phyloP scores from a whole-genome alignment of 805 yeast species.

The Starmerella etchellsii region DNA sequence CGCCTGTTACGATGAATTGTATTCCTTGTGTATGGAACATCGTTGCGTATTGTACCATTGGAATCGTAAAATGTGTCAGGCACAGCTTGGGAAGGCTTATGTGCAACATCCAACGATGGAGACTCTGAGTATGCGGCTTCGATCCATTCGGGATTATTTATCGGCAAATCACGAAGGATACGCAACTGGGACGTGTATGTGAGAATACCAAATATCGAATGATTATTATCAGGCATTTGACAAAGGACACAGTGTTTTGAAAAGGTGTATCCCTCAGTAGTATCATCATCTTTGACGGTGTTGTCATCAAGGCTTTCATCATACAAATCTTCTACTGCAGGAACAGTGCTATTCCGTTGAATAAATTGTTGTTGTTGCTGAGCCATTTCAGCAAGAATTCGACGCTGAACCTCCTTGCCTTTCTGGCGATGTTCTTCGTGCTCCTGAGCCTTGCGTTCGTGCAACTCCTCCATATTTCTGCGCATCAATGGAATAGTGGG shows the following conservation, averaged over 20 bases:
- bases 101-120: constrained; percentile 15
- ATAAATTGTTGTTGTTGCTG: constrained; percentile 69
- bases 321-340: constrained; percentile 26
- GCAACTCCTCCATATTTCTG: constrained; percentile 17
- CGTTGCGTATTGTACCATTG: constrained; percentile 3
- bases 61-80: constrained; percentile 15
- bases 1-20: background rate
- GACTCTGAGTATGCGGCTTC: constrained; percentile 29
- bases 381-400: constrained; percentile 64
- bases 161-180: constrained; percentile 52
- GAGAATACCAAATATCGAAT: constrained; percentile 65
- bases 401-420: constrained; percentile 59
- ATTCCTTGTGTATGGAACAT: background rate
- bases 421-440: constrained; percentile 47
- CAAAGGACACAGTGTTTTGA: constrained; percentile 74
- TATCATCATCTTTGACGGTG: constrained; percentile 20
- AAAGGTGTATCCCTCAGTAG: constrained; percentile 27
- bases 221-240: constrained; percentile 55
- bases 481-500: constrained; percentile 18
- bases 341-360: constrained; percentile 31
- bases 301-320: constrained; percentile 28
- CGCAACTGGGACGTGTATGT: constrained; percentile 29
- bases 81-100: constrained; percentile 8
- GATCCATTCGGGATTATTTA: constrained; percentile 51
- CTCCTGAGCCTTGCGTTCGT: constrained; percentile 22